These are phyloP conservation scores for Onygenales sp. DNA, from an alignment of 2,329 filamentous ascomycete genomes.

Conservation along the genomic window DNA sequence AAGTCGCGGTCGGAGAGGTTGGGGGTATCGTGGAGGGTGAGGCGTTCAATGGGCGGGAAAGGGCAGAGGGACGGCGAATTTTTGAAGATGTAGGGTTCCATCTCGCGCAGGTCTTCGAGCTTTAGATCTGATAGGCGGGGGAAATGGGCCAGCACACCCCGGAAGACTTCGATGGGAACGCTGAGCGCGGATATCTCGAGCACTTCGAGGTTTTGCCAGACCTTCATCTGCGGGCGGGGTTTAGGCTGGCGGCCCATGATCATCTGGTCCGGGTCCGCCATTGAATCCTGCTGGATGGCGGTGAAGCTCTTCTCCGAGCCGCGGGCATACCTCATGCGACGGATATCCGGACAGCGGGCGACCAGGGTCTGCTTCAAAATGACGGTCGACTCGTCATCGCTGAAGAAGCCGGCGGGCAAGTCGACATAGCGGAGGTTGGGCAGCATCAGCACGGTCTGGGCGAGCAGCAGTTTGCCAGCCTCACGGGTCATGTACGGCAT, in stretches of 20 bases:
- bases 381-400: slow-evolving; percentile 65
- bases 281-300: slow-evolving; percentile 35
- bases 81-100: slow-evolving; percentile 70
- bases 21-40: slow-evolving; percentile 63
- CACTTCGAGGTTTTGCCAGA: slow-evolving; percentile 33
- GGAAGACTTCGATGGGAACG: slow-evolving; percentile 40
- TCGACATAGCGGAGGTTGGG: slow-evolving; percentile 84
- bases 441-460: slow-evolving; percentile 73
- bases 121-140: slow-evolving; percentile 63
- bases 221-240: slow-evolving; percentile 38
- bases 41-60: slow-evolving; percentile 64
- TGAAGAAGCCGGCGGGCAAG: slow-evolving; percentile 78
- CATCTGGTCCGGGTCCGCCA: neutral
- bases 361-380: slow-evolving; percentile 77
- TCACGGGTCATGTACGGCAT: slow-evolving; percentile 92
- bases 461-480: slow-evolving; percentile 72
- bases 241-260: neutral
- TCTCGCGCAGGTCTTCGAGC: slow-evolving; percentile 56
- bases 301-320: slow-evolving; percentile 73
- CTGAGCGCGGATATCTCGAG: slow-evolving; percentile 30
- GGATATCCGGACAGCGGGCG: slow-evolving; percentile 69
- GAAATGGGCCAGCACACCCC: slow-evolving; percentile 61
- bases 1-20: slow-evolving; percentile 65
- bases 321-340: slow-evolving; percentile 76
- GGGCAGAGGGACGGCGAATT: slow-evolving; percentile 56